Evolutionary conservation across 768 basidiomycete genomes (phyloP), one percentile per base, ranked within the genome.

Genomic region (Pisolithus marmoratus): DNA sequence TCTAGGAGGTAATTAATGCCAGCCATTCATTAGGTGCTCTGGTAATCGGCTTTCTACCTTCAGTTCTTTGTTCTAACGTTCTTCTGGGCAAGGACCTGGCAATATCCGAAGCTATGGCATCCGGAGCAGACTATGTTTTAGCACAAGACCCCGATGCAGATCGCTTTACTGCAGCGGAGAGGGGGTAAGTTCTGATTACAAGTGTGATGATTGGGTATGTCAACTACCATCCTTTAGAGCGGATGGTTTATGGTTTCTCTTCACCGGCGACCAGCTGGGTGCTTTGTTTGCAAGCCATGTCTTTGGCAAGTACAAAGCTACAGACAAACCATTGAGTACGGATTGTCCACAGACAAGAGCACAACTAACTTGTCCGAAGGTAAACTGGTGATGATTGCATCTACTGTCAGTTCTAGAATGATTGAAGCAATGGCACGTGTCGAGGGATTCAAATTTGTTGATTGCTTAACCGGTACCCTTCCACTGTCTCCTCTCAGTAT

Each of bases 81-180:
- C 37, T 55, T 38, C 26, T 20, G 43, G 37, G 49, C n/a, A 55
- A 92, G 90, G 81, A 90, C 59, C 73, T 85, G 4, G 90, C 91
- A 2, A 68, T 93, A 46, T 58, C 65, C 8, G 83, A 80, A 0
- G 92, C 90, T 2, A 70, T 82, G 26, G 54, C 58, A 2, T 68
- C 72, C 17, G 75, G 73, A 0, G 81, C 80, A 4, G 63, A 66
- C 22, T 84, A 91, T 62, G 83, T 94, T 2, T 71, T 94, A 17
- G 90, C 93, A 3, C 91, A 94, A 64, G 93, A 94, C 67, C 93
- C 92, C 0, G 92, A 94, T 61, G 80, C 87, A 4, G 92, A 94
- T 68, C 72, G 88, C 34, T 93, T 94, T 63, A 75, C 83, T 9
- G 87, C 87, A 22, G 90, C 85, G 29, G 84, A 91, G 65, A 81